Evolutionary conservation across 305 asterid genomes (phyloP), one percentile per base, ranked within the genome.

Genomic region (Fraxinus platypoda): DNA sequence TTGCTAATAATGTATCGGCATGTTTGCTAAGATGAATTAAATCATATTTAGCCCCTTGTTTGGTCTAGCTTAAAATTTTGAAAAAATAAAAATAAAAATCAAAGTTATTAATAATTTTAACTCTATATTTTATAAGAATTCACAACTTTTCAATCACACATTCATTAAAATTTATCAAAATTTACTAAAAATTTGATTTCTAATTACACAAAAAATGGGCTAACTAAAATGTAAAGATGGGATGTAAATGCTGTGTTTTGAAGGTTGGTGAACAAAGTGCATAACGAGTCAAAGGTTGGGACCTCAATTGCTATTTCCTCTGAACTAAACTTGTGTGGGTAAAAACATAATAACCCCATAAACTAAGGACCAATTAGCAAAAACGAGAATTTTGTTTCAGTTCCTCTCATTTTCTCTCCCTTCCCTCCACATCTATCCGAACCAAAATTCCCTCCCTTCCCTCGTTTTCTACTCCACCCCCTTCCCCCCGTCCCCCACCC

Each of bases 361-460:
- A 13, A 0, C 0, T 0, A 77, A 70, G 91, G 88, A 82, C 80
- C 57, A 25, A 0, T 82, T 4, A 83, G 94, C 82, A 88, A 86
- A 78, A 57, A 49, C 3, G 1, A 23, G 75, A 81, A 71, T 25
- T 66, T 49, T 43, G 19, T 81, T 86, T 84, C 82, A 73, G 79
- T 77, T 82, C 68, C 68, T 72, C 83, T 87, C 84, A 35, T 87
- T 81, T 79, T 82, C 80, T 31, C 83, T 43, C 79, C 75, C 90
- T 95, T 95, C 98, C 99, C 99, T 94, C 98, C 99, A 95, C 96
- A 90, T 87, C 93, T 82, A 87, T 92, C 94, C 94, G 93, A 94
- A 93, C 96, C 89, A 95, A 94, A 94, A 89, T 93, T 94, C 94
- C 97, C 97, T 93, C 97, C 91, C 93, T 95, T 93, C 93, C 95